Evolutionary conservation across 352 stramenopile species (phyloP).

Genomic region (Phytophthora macrochlamydospora): DNA sequence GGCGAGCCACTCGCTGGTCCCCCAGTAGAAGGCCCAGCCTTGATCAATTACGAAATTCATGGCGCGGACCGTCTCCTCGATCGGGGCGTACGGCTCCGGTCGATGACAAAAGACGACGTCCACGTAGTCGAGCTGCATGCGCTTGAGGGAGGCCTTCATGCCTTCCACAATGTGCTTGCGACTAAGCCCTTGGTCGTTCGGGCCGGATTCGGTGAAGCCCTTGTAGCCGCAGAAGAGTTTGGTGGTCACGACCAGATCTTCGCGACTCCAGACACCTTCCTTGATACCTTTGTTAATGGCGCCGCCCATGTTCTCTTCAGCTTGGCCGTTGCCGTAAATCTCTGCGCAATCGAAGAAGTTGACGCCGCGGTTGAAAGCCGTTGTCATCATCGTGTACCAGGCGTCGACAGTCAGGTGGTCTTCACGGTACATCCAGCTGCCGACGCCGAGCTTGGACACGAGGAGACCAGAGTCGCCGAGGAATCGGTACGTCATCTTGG

Average conservation of each 20-base stretch:
- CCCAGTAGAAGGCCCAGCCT: not conserved
- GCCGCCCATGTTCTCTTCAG: constrained; percentile 43
- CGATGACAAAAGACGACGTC: constrained; percentile 72
- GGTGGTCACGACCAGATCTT: constrained; percentile 63
- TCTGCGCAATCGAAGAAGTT: constrained; percentile 59
- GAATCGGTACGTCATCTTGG: constrained; percentile 52
- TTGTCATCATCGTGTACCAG: constrained; percentile 19
- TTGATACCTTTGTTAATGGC: constrained; percentile 47
- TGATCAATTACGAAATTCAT: constrained; percentile 59
- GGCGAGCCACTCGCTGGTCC: constrained; percentile 45
- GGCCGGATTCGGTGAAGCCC: constrained; percentile 19
- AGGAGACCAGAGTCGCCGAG: constrained; percentile 46
- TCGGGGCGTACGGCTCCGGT: constrained; percentile 52
- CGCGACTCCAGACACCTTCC: constrained; percentile 39
- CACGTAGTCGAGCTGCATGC: constrained; percentile 54
- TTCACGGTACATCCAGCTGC: constrained; percentile 43
- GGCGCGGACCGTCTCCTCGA: constrained; percentile 60
- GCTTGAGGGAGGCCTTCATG: constrained; percentile 38
- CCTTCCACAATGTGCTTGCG: constrained; percentile 60
- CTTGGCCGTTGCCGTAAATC: constrained; percentile 23
- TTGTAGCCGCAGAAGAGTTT: constrained; percentile 55
- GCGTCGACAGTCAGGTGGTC: constrained; percentile 26
- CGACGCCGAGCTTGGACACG: constrained; percentile 48
- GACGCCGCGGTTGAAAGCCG: constrained; percentile 30
- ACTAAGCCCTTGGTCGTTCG: constrained; percentile 36